Evolutionary conservation across 768 basidiomycete species (phyloP).

Genomic region (Tylopilus subfusipes): DNA sequence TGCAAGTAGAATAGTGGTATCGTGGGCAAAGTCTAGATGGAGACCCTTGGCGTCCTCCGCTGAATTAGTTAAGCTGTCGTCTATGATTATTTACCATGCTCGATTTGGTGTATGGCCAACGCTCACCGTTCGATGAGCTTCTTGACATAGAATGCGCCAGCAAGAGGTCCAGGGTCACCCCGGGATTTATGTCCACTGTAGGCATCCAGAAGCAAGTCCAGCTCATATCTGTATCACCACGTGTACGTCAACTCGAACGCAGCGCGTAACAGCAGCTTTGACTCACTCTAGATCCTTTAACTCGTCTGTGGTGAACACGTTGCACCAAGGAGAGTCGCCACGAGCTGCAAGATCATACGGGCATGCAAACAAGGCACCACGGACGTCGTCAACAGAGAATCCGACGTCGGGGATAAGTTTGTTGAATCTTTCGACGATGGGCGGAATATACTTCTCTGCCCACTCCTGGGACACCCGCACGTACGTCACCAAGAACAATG

Average conservation of each 20-base stretch:
- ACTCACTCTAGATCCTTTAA: constrained; percentile 37
- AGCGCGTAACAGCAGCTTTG: neutral
- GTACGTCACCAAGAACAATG: neutral
- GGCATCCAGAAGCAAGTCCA: constrained; percentile 31
- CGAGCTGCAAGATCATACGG: constrained; percentile 39
- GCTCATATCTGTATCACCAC: constrained; percentile 30
- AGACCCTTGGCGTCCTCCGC: constrained; percentile 30
- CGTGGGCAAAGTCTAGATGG: constrained; percentile 43
- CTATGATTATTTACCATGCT: neutral
- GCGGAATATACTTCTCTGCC: constrained; percentile 35
- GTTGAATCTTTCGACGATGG: constrained; percentile 36
- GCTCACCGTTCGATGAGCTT: constrained; percentile 37
- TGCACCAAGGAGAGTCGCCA: constrained; percentile 38
- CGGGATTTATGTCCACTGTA: constrained; percentile 32
- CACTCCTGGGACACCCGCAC: constrained; percentile 23
- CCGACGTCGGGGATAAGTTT: constrained; percentile 32
- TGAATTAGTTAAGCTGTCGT: constrained; percentile 31
- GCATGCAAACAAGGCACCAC: constrained; percentile 41
- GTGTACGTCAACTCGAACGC: neutral
- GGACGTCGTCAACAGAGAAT: constrained; percentile 30
- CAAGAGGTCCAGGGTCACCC: constrained; percentile 29
- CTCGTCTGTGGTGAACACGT: constrained; percentile 35
- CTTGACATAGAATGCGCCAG: constrained; percentile 38
- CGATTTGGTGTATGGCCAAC: neutral
- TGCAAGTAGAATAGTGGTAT: constrained; percentile 36